phyloP scores from a whole-genome alignment of 2,329 filamentous ascomycete species.

The Huntiella decipiens region DNA sequence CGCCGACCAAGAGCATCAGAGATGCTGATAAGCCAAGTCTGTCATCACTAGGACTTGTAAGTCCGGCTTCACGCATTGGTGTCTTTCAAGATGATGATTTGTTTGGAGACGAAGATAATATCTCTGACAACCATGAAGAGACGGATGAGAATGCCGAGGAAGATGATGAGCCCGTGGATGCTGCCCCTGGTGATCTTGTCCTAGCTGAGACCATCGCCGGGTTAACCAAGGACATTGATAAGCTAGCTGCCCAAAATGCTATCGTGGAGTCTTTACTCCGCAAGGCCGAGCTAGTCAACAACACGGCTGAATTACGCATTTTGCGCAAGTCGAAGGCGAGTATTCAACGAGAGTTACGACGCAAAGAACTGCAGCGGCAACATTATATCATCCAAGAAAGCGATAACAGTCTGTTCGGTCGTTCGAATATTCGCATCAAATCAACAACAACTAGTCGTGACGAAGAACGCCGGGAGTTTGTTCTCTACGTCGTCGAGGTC shows the following conservation, averaged over 20 bases:
- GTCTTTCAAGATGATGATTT: constrained; percentile 90
- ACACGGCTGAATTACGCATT: constrained; percentile 81
- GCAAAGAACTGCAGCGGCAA: constrained; percentile 88
- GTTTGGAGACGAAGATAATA: constrained; percentile 70
- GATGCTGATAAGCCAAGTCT: constrained; percentile 60
- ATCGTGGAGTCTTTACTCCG: constrained; percentile 80
- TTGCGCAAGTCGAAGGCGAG: constrained; percentile 86
- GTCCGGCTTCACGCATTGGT: constrained; percentile 66
- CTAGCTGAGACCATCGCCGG: constrained; percentile 80
- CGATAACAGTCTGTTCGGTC: constrained; percentile 89
- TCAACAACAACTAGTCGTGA: constrained; percentile 84
- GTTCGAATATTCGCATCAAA: constrained; percentile 76
- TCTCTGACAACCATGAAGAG: constrained; percentile 73
- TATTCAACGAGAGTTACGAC: constrained; percentile 73
- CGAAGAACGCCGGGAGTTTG: constrained; percentile 82
- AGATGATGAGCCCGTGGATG: constrained; percentile 77
- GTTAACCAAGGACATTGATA: constrained; percentile 80
- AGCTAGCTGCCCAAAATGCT: constrained; percentile 67
- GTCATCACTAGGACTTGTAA: constrained; percentile 77
- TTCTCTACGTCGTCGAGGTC: constrained; percentile 84
- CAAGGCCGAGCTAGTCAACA: constrained; percentile 94
- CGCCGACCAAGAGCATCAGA: constrained; percentile 19
- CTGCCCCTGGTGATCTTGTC: constrained; percentile 82
- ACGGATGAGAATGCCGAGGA: constrained; percentile 37
- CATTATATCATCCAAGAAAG: constrained; percentile 97